These are phyloP conservation scores for Auriscalpium orientale DNA, from an alignment of 768 basidiomycete genomes.

Conservation along the genomic window DNA sequence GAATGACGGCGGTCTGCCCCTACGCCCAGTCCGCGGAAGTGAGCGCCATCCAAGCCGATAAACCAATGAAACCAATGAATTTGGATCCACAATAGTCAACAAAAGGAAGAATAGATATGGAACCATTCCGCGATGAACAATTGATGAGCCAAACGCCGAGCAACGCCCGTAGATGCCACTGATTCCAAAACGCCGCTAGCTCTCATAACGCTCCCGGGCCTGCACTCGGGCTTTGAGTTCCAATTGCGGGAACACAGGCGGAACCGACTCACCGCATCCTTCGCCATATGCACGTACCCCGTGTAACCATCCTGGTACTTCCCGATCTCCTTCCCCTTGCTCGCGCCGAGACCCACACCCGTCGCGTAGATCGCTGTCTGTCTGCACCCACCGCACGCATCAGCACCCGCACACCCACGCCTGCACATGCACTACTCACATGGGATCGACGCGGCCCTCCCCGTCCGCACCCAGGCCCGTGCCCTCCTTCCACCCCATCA, in stretches of 20 bases:
- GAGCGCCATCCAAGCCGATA: too few species aligned
- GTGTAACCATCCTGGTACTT: conserved; percentile 62
- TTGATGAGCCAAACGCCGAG: too few species aligned
- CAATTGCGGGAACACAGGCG: background rate
- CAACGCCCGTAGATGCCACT: too few species aligned
- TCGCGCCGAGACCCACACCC: conserved; percentile 88
- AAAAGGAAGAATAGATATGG: too few species aligned
- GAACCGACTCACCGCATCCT: conserved; percentile 49
- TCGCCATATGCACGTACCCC: conserved; percentile 66
- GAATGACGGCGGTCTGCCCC: too few species aligned
- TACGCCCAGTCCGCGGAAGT: too few species aligned
- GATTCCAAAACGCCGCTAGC: background rate
- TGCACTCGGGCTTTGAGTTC: background rate
- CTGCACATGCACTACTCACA: conserved; percentile 40
- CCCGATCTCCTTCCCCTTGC: conserved; percentile 78
- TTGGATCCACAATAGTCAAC: too few species aligned
- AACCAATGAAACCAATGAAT: too few species aligned
- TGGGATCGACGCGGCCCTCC: conserved; percentile 82
- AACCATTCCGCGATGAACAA: too few species aligned
- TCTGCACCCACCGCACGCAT: conserved; percentile 28
- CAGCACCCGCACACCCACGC: background rate
- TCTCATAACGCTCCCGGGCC: conserved; percentile 20
- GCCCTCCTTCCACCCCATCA: conserved; percentile 98
- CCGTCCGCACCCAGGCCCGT: conserved; percentile 76
- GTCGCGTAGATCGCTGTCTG: conserved; percentile 81